phyloP scores from a whole-genome alignment of 768 basidiomycete species.

The Calocybe indica region DNA sequence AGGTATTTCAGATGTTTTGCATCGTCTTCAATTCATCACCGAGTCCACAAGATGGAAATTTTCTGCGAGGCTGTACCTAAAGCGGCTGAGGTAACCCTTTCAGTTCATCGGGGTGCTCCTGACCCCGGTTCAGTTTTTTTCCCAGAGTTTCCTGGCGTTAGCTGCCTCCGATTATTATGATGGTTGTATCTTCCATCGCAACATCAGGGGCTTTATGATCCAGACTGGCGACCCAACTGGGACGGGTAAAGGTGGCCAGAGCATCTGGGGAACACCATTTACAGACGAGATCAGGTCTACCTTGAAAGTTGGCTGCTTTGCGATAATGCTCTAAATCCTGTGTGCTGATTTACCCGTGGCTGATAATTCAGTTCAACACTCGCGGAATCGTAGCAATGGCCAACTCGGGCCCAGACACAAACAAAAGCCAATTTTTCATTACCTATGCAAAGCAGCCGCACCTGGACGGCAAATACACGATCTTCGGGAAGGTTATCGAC shows the following conservation, averaged over 20 bases:
- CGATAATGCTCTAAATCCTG: constrained; percentile 6
- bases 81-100: constrained; percentile 70
- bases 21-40: neutral
- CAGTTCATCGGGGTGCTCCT: neutral
- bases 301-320: constrained; percentile 59
- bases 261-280: constrained; percentile 92
- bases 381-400: constrained; percentile 98
- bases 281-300: constrained; percentile 91
- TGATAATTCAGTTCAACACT: constrained; percentile 71
- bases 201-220: constrained; percentile 94
- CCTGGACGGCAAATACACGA: constrained; percentile 91
- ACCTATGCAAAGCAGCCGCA: constrained; percentile 91
- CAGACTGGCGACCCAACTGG: constrained; percentile 90
- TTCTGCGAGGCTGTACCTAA: constrained; percentile 98
- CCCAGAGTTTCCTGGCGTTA: constrained; percentile 90
- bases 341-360: constrained; percentile 15
- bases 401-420: constrained; percentile 90
- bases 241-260: constrained; percentile 94
- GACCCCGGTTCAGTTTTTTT: constrained; percentile 5
- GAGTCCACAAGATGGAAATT: constrained; percentile 68
- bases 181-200: constrained; percentile 83
- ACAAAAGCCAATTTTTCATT: constrained; percentile 89
- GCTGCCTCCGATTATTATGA: constrained; percentile 89
- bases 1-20: constrained; percentile 1
- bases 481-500: constrained; percentile 97